Evolutionary conservation across 208 protist genomes (phyloP).

Genomic region (Trypanosoma cruzi): DNA sequence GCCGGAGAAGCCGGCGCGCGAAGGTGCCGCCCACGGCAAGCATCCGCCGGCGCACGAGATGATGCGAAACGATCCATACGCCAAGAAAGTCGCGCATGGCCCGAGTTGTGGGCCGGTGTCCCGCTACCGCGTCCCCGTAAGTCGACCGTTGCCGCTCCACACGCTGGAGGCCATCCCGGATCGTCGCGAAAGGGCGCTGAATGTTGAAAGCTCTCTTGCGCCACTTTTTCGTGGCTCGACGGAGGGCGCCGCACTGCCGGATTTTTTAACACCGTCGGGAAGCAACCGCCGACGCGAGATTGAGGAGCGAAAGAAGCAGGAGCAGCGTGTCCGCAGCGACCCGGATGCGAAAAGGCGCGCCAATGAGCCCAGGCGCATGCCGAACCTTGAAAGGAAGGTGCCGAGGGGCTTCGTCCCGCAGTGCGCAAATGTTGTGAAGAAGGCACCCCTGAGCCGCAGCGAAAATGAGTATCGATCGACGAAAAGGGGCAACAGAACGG

Average conservation of each 20-base stretch:
- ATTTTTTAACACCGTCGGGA: slow-evolving; percentile 36
- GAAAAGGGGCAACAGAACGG: too few relatives aligned
- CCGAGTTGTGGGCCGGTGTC: background rate
- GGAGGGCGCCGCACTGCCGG: background rate
- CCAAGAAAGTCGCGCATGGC: slow-evolving; percentile 15
- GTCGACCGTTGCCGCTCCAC: slow-evolving; percentile 38
- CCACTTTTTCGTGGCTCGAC: slow-evolving; percentile 40
- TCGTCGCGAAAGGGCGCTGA: slow-evolving; percentile 11
- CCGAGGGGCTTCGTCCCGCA: slow-evolving; percentile 33
- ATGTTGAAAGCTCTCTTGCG: slow-evolving; percentile 41
- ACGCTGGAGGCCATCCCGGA: slow-evolving; percentile 23
- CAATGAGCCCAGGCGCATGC: slow-evolving; percentile 37
- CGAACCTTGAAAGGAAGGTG: slow-evolving; percentile 42
- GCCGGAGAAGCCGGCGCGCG: background rate
- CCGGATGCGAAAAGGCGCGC: slow-evolving; percentile 23
- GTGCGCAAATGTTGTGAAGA: too few relatives aligned
- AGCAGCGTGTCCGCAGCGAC: slow-evolving; percentile 22
- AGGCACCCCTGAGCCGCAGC: too few relatives aligned
- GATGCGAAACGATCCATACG: slow-evolving; percentile 25
- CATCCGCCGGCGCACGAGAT: slow-evolving; percentile 9
- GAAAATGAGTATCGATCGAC: too few relatives aligned
- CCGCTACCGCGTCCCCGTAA: slow-evolving; percentile 31
- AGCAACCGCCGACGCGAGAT: slow-evolving; percentile 33
- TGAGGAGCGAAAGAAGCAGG: slow-evolving; percentile 29
- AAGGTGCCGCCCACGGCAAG: background rate